phyloP scores from a whole-genome alignment of 2,329 filamentous ascomycete genomes.

The Trichoderma sp. region DNA sequence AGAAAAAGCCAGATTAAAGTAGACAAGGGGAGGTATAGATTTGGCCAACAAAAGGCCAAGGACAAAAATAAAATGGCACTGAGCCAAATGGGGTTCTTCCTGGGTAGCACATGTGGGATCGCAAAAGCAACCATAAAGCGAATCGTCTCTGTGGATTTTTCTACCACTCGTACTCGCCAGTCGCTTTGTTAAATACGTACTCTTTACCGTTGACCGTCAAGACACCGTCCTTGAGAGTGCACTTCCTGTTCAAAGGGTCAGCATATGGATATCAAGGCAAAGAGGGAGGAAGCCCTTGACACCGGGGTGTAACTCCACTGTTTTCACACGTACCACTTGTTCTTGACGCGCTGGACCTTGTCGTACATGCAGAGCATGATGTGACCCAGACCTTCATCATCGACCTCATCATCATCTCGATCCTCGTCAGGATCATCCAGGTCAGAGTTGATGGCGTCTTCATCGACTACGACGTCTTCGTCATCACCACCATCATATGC shows the following conservation, averaged over 20 bases:
- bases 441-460: slow-evolving; percentile 98
- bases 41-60: background rate
- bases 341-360: slow-evolving; percentile 98
- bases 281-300: background rate
- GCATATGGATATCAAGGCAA: background rate
- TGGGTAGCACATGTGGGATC: background rate
- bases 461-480: slow-evolving; percentile 63
- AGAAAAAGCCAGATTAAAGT: slow-evolving; percentile 16
- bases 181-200: slow-evolving; percentile 97
- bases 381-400: slow-evolving; percentile 79
- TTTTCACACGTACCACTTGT: slow-evolving; percentile 73
- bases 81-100: background rate
- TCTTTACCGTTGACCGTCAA: slow-evolving; percentile 92
- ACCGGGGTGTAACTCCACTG: background rate
- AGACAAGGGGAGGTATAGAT: background rate
- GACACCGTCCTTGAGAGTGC: slow-evolving; percentile 94
- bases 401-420: slow-evolving; percentile 79
- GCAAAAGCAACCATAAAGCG: background rate
- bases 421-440: slow-evolving; percentile 93
- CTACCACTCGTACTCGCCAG: slow-evolving; percentile 97
- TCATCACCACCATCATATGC: slow-evolving; percentile 66
- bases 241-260: slow-evolving; percentile 68
- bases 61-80: background rate
- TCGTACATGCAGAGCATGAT: slow-evolving; percentile 99
- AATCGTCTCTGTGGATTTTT: background rate